Evolutionary conservation across 208 protist species (phyloP).

Genomic region (Histomonas meleagridis): DNA sequence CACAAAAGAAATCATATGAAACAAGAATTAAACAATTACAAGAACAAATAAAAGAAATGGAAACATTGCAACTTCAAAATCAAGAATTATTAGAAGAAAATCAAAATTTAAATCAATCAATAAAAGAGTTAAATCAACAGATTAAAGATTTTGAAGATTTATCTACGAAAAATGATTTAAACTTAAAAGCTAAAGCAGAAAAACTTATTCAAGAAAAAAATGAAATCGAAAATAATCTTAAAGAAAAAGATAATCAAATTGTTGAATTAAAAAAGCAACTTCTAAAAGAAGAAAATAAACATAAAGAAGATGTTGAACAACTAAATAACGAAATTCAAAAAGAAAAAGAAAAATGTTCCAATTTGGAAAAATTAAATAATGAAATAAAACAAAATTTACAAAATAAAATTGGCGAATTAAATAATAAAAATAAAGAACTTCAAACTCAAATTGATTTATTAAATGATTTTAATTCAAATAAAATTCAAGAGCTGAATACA

Average conservation of each 20-base stretch:
- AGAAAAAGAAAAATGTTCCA: no score
- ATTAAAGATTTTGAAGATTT: background rate
- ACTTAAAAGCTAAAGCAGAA: background rate
- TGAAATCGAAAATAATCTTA: background rate
- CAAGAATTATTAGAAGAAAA: background rate
- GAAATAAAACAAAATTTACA: background rate
- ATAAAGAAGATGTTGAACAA: background rate
- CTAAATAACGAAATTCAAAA: background rate
- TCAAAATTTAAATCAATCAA: background rate
- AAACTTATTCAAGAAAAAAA: background rate
- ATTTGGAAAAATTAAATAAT: no score
- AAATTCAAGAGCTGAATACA: background rate
- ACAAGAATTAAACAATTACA: background rate
- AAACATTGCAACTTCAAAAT: background rate
- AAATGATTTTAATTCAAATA: no score
- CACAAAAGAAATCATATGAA: background rate
- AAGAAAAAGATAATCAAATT: slow-evolving; percentile 5
- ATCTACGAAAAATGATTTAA: background rate
- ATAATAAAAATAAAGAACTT: background rate
- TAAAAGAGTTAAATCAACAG: background rate
- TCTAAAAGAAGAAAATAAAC: background rate
- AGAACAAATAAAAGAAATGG: background rate
- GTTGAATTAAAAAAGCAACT: background rate
- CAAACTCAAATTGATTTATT: background rate
- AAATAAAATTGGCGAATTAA: background rate